phyloP scores from a whole-genome alignment of 768 basidiomycete genomes.

The Leccinum uliginosum region DNA sequence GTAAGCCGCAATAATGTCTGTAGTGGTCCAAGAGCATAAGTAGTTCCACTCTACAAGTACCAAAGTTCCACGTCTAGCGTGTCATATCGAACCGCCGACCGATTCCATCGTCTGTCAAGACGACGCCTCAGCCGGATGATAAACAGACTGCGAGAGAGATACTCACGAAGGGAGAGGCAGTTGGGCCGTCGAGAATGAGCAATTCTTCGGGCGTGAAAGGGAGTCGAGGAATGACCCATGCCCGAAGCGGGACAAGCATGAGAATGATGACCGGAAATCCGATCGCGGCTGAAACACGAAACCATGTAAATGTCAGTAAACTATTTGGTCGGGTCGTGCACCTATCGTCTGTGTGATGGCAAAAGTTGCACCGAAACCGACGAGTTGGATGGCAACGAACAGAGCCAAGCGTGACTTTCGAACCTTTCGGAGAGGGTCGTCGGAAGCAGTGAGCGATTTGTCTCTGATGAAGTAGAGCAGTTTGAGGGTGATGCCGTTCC shows the following conservation, averaged over 20 bases:
- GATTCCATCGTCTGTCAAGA: slow-evolving; percentile 39
- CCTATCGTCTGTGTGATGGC: slow-evolving; percentile 89
- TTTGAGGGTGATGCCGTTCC: slow-evolving; percentile 80
- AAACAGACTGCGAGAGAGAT: background rate
- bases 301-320: background rate
- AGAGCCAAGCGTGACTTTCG: slow-evolving; percentile 68
- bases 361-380: slow-evolving; percentile 85
- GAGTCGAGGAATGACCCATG: slow-evolving; percentile 65
- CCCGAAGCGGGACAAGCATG: slow-evolving; percentile 73
- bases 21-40: background rate
- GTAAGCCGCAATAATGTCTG: background rate
- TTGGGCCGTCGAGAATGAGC: slow-evolving; percentile 81
- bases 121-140: too few relatives aligned
- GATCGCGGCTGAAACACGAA: slow-evolving; percentile 69
- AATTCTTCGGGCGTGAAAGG: slow-evolving; percentile 78
- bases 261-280: slow-evolving; percentile 89
- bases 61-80: background rate
- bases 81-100: slow-evolving; percentile 34
- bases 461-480: slow-evolving; percentile 79
- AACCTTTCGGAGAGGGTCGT: slow-evolving; percentile 74
- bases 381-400: slow-evolving; percentile 70
- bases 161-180: slow-evolving; percentile 83
- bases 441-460: slow-evolving; percentile 48
- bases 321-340: slow-evolving; percentile 26
- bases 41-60: background rate